A percentile compares a stretch with the other conserved stretches of the same genome.
phyloP scores from a whole-genome alignment of 1,284 basidiomycete species.

The Rugiboletus extremiorientalis region DNA sequence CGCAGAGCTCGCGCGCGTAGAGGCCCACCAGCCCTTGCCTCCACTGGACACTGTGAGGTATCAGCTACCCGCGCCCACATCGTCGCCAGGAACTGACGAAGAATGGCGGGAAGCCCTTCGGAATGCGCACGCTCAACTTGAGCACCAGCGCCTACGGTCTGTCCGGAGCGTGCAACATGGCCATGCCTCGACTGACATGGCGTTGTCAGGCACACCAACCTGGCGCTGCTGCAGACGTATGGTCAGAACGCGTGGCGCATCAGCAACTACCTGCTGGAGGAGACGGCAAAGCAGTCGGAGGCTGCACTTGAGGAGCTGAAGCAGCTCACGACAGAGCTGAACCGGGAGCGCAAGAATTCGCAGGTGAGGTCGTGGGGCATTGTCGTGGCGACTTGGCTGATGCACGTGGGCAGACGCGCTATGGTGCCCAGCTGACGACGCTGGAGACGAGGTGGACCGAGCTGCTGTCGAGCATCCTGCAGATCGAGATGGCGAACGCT shows the following conservation, averaged over 20 bases:
- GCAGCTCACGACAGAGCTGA: constrained; percentile 78
- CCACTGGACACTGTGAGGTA: constrained; percentile 81
- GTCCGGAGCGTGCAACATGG: constrained; percentile 21
- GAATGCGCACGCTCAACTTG: constrained; percentile 84
- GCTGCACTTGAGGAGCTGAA: constrained; percentile 69
- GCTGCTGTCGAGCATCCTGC: constrained; percentile 81
- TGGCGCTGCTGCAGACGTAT: constrained; percentile 83
- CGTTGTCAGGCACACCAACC: constrained; percentile 73
- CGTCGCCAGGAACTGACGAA: constrained; percentile 64
- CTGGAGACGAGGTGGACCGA: constrained; percentile 89
- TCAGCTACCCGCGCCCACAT: constrained; percentile 70
- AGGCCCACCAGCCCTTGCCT: constrained; percentile 67
- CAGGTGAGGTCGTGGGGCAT: constrained; percentile 53
- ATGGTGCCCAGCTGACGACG: constrained; percentile 74
- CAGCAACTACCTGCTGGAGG: constrained; percentile 86
- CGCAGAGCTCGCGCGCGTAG: constrained; percentile 72
- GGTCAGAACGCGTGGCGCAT: constrained; percentile 91
- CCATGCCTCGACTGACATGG: neutral
- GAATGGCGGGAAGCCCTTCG: constrained; percentile 80
- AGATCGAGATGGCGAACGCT: constrained; percentile 91
- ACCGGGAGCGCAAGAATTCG: constrained; percentile 81
- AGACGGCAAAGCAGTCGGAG: constrained; percentile 74
- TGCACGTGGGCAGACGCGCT: constrained; percentile 51
- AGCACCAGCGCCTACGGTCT: constrained; percentile 86
- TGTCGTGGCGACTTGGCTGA: neutral